Evolutionary conservation across 2,329 filamentous ascomycete genomes (phyloP), one percentile per base, ranked within the genome.

Genomic region (Rutstroemia sp.): DNA sequence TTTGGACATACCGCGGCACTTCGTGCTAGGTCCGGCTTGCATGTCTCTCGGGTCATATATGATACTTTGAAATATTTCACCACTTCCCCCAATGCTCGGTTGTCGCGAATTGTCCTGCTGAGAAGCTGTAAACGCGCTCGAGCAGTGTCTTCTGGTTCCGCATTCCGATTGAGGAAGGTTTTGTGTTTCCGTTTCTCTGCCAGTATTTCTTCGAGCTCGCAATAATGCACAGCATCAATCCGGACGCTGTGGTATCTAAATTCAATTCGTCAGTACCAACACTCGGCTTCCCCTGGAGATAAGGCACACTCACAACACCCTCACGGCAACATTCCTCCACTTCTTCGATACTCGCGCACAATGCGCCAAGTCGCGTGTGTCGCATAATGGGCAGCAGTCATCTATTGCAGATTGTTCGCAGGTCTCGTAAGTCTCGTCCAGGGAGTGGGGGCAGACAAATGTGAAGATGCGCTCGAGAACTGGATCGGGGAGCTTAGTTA

Each of bases 211-310:
- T 97, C 92, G 65, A 88, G 86, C 61, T 88, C 84, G 76, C 92
- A 97, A 74, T 96, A 96, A 73, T 97, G 92, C 34, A 96, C 92
- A 17, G 88, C 82, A 70, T 97, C 92, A 70, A 97, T 94, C 58
- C 92, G 88, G 63, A 97, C 85, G 75, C 90, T 92, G 66, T 86
- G 85, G 71, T 95, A 95, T 63, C 89, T 95, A 55, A 8, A 34
- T 39, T 12, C 17, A 1, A 30, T 45, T n/a, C 14, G 27, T 56
- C 30, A 51, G 53, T 42, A 25, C 42, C 21, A 14, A 14, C 42
- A 46, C 21, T 23, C 23, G 17, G n/a, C 16, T 7, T 60, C 47
- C 39, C 51, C 38, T 39, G 36, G 16, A 25, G 38, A 8, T 16
- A 36, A 39, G 30, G 21, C 16, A 39, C 46, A 79, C 87, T 71